These are phyloP conservation scores for Cnidoscolus chayamansa DNA, from an alignment of 441 rosid genomes.

Conservation along the genomic window DNA sequence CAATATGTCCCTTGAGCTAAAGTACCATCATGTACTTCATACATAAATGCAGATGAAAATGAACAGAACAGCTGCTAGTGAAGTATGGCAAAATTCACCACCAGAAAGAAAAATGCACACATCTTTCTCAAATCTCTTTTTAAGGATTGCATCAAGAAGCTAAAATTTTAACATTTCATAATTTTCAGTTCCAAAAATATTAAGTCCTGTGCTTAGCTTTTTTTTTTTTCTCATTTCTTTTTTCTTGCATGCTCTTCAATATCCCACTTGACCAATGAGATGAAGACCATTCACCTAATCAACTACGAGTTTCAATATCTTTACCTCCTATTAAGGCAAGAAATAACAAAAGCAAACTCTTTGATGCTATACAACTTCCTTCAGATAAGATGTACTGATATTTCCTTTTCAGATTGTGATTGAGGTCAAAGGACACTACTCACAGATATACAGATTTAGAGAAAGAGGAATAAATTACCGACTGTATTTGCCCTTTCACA, in stretches of 20 bases:
- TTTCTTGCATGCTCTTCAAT: neutral
- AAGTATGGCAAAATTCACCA: conserved; percentile 1
- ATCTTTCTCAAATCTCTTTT: neutral
- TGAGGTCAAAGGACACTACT: neutral
- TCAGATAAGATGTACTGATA: neutral
- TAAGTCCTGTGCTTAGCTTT: neutral
- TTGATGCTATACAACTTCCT: neutral
- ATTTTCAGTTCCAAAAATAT: neutral
- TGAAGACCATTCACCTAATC: neutral
- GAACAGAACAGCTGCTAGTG: conserved; percentile 3
- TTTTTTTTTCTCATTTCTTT: neutral
- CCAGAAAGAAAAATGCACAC: neutral
- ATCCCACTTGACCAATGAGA: neutral
- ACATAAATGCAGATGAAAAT: neutral
- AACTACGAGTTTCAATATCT: neutral
- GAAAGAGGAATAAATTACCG: conserved; percentile 33
- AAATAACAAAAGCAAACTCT: neutral
- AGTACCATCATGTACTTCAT: neutral
- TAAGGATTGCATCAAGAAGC: neutral
- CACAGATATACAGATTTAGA: neutral
- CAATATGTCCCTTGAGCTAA: conserved; percentile 6
- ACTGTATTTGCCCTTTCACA: conserved; percentile 53
- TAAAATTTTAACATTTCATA: neutral
- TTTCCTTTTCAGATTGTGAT: neutral
- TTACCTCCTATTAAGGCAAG: neutral